Evolutionary conservation across 345 rosid genomes (phyloP), one percentile per base, ranked within the genome.

Genomic region (Aquilaria sinensis): DNA sequence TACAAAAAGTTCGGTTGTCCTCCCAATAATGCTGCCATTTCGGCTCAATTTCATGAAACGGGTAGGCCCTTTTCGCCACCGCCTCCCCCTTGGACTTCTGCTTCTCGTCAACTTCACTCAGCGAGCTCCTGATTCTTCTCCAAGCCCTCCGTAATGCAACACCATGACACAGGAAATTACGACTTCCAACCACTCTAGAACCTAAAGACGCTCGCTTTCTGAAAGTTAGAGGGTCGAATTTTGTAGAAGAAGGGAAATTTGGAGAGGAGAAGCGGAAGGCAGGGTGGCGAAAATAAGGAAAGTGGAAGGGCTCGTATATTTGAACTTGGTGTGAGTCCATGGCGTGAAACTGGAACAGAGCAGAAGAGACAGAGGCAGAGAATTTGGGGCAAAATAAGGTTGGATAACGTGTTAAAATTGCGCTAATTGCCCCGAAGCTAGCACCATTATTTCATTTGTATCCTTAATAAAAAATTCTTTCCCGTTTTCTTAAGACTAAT

Each of bases 21-120:
- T 90, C 87, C 98, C 98, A 93, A 70, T 69, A 79, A 51, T 66
- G 82, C 81, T 87, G 98, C 97, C 98, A 93, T 75, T 84, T 87
- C 61, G 90, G 94, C 80, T 90, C 98, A 65, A 93, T 86, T 67
- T 93, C 94, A 67, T 83, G 81, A 72, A 83, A 93, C 1, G 97
- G 98, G 62, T 93, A 90, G 12, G 83, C 87, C 71, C 84, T 85
- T 31, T 78, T 92, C 70, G 65, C 71, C 68, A 13, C 77, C 47
- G 50, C 58, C 58, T 71, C 30, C 16, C 37, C 67, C 46, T 61
- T 57, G 69, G 70, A 69, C 51, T 64, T 60, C 65, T 57, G 61
- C 68, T 68, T 80, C 67, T 60, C 84, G 45, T 72, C 75, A 56
- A 34, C 58, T 52, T 68, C 71, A 12, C 70, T 63, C 52, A 33